Conservation (phyloP, 495 filamentous ascomycete genomes). For the Corynascus novoguineensis region DNA sequence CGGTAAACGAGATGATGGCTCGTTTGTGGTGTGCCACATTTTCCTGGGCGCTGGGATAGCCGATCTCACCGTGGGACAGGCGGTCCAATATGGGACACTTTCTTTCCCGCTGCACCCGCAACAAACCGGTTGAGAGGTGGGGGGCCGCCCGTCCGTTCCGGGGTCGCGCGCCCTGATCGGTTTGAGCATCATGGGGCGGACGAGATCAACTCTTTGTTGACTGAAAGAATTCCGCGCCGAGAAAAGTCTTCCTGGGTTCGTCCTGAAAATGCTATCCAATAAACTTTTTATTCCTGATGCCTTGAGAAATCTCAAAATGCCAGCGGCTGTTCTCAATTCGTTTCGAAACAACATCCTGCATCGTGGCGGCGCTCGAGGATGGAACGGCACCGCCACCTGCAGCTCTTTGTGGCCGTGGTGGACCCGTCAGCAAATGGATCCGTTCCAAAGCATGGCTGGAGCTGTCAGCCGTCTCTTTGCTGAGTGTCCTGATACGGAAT, state of each 20-base stretch:
- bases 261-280: no score
- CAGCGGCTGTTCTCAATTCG: neutral
- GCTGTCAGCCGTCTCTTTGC: neutral
- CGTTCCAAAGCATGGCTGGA: neutral
- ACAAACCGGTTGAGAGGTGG: neutral
- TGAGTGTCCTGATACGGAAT: constrained; percentile 3
- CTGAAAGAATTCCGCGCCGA: no score
- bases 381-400: constrained; percentile 1
- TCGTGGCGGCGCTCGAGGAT: neutral
- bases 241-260: no score
- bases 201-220: no score
- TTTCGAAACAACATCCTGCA: neutral
- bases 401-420: neutral
- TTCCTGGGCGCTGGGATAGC: neutral
- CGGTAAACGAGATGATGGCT: neutral
- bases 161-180: no score
- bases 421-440: neutral
- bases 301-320: neutral
- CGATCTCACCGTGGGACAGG: neutral
- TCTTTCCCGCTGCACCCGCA: neutral
- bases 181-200: no score
- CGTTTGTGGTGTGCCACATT: neutral
- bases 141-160: neutral
- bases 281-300: no score
- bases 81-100: neutral